A percentile compares a stretch with the other conserved stretches of the same genome.
Evolutionary conservation across 176 grass and related monocot species (phyloP).

Genomic region (Aechmea fasciata): DNA sequence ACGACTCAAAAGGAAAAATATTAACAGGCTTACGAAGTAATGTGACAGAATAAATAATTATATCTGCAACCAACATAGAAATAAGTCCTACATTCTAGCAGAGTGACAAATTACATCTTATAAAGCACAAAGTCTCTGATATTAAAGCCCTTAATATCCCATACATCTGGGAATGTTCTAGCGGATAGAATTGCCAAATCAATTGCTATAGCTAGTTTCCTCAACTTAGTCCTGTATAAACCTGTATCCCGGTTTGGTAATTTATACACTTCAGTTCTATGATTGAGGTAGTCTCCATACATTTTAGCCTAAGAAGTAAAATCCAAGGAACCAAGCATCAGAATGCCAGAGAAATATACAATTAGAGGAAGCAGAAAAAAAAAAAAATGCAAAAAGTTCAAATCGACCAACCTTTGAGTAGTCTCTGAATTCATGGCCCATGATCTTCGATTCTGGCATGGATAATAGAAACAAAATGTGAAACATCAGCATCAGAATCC

Average conservation of each 20-base stretch:
- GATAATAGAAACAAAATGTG: background rate
- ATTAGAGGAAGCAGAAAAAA: conserved; percentile 2
- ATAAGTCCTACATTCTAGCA: background rate
- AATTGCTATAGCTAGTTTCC: background rate
- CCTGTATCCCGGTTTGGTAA: background rate
- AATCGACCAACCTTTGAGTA: conserved; percentile 25
- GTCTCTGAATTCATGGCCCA: conserved; percentile 35
- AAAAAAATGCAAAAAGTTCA: background rate
- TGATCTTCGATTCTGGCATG: conserved; percentile 17
- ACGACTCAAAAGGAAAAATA: background rate
- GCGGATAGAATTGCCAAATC: background rate
- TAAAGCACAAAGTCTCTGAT: background rate
- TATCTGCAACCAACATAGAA: background rate
- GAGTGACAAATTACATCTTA: background rate
- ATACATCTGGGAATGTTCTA: too few relatives aligned
- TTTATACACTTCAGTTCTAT: background rate
- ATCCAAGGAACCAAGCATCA: background rate
- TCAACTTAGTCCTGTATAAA: background rate
- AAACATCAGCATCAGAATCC: background rate
- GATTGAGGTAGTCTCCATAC: too few relatives aligned
- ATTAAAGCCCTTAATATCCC: background rate
- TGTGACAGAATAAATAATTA: background rate
- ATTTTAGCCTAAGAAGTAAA: background rate
- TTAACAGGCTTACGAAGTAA: background rate
- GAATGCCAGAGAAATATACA: conserved; percentile 5